Evolutionary conservation across 2,329 filamentous ascomycete species (phyloP), one percentile per base, ranked within the genome.

Genomic region (Monilinia polystroma): DNA sequence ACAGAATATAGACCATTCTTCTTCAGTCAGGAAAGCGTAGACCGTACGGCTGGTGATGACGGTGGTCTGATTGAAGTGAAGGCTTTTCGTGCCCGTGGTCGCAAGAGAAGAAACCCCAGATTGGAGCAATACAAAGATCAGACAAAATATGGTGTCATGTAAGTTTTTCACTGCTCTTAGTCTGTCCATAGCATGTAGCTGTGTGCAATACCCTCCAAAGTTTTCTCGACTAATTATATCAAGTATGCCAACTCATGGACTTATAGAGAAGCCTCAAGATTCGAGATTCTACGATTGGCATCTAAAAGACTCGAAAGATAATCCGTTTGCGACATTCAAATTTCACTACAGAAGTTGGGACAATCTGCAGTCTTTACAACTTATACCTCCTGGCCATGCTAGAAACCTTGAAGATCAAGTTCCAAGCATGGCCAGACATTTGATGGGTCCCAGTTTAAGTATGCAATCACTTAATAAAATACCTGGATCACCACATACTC

Each of bases 281-380:
- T 78, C 80, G 14, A 79, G 75, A 14, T 86, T 80, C 73, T 86
- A 83, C 70, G 79, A 84, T 69, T 87, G 82, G 76, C 75, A 79
- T 54, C 76, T 87, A 4, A 72, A 80, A 29, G 85, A 87, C 66
- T 74, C 82, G 0, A 82, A 79, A 64, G 81, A 85, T 54, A 77
- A 74, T 2, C 85, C 85, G 0, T 86, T 81, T 69, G 81, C 80
- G 5, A 80, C 79, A 0, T 87, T 87, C 68, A 79, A 79, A 35
- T 85, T 87, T 68, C 82, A 87, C 68, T 87, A 87, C 69, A 80
- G 84, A 41, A 84, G 82, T 8, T 82, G 80, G 80, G 77, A 79
- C 12, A 81, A 80, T 64, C 79, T 87, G 14, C 72, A 77, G 10
- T 75, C 79, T 43, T 77, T 86, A 12, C 83, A 82, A 64, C 75